Evolutionary conservation across 352 stramenopile genomes (phyloP).

Genomic region (Pythium myriotylum): DNA sequence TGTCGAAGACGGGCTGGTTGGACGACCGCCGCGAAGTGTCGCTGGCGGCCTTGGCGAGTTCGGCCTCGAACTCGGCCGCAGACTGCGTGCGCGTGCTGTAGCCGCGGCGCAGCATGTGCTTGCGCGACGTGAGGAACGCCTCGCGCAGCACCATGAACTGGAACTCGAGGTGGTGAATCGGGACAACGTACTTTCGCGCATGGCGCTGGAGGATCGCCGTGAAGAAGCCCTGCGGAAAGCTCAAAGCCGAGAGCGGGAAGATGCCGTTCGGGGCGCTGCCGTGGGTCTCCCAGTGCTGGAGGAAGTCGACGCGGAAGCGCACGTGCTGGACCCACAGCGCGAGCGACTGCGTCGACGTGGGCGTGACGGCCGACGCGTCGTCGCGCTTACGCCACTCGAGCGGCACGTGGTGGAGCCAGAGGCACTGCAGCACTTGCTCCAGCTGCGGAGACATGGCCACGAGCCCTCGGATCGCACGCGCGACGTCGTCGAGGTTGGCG

Average conservation of each 20-base stretch:
- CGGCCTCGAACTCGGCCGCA: conserved; percentile 20
- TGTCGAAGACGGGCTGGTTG: conserved; percentile 19
- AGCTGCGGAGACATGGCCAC: conserved; percentile 55
- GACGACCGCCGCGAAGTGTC: background rate
- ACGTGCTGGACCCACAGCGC: conserved; percentile 62
- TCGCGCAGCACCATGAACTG: conserved; percentile 45
- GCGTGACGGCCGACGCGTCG: conserved; percentile 28
- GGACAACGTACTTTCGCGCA: conserved; percentile 60
- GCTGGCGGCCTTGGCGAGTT: conserved; percentile 22
- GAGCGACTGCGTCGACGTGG: conserved; percentile 43
- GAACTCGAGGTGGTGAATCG: conserved; percentile 82
- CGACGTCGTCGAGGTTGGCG: conserved; percentile 42
- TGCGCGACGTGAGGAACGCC: conserved; percentile 23
- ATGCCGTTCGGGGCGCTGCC: conserved; percentile 32
- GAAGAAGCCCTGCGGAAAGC: conserved; percentile 78
- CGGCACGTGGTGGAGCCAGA: conserved; percentile 57
- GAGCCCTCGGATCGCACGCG: conserved; percentile 61
- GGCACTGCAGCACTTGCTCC: conserved; percentile 57
- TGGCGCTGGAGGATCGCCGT: conserved; percentile 78
- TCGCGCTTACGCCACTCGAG: conserved; percentile 54
- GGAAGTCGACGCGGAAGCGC: conserved; percentile 55
- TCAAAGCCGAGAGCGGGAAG: conserved; percentile 70
- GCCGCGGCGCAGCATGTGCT: conserved; percentile 20
- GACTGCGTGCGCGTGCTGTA: conserved; percentile 16
- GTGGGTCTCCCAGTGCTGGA: conserved; percentile 47